Evolutionary conservation across 202 grass and related monocot species (phyloP).

Genomic region (Dendrocalamus latiflorus): DNA sequence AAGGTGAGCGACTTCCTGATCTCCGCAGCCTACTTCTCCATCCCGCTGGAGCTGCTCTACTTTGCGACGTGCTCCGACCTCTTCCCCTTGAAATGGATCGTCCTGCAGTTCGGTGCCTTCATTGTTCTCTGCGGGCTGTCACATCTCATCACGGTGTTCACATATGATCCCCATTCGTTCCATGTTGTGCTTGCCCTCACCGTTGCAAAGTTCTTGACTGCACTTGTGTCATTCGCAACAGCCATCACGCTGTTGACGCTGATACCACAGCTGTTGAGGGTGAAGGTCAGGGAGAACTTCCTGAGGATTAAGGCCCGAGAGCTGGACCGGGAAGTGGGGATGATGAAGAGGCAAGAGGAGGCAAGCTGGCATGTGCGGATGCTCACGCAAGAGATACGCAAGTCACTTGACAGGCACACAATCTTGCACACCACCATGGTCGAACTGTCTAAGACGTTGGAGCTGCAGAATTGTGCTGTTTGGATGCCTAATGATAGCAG

Average conservation of each 20-base stretch:
- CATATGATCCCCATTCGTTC: conserved; percentile 81
- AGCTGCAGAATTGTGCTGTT: conserved; percentile 82
- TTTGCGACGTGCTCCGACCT: conserved; percentile 89
- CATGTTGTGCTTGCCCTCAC: conserved; percentile 76
- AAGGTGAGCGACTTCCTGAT: conserved; percentile 94
- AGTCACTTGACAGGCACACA: conserved; percentile 78
- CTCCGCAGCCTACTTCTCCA: conserved; percentile 95
- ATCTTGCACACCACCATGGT: conserved; percentile 92
- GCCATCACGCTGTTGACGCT: conserved; percentile 83
- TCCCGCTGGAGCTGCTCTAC: conserved; percentile 88
- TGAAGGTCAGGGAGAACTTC: conserved; percentile 92
- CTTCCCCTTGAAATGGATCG: conserved; percentile 92
- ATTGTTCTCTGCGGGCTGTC: conserved; percentile 93
- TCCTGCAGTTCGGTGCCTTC: conserved; percentile 87
- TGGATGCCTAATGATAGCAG: conserved; percentile 80
- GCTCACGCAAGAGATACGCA: conserved; percentile 91
- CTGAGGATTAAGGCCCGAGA: conserved; percentile 68
- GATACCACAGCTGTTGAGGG: conserved; percentile 83
- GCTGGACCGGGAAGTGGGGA: conserved; percentile 77
- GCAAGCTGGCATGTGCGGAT: conserved; percentile 91
- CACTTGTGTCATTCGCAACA: conserved; percentile 77
- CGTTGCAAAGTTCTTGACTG: conserved; percentile 78
- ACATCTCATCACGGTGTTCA: conserved; percentile 77
- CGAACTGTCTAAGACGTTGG: conserved; percentile 70
- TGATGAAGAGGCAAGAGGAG: conserved; percentile 90